Percentiles rank a stretch among this genome's conserved stretches.
phyloP scores from a whole-genome alignment of 257 asterid genomes.

The Lavandula angustifolia region DNA sequence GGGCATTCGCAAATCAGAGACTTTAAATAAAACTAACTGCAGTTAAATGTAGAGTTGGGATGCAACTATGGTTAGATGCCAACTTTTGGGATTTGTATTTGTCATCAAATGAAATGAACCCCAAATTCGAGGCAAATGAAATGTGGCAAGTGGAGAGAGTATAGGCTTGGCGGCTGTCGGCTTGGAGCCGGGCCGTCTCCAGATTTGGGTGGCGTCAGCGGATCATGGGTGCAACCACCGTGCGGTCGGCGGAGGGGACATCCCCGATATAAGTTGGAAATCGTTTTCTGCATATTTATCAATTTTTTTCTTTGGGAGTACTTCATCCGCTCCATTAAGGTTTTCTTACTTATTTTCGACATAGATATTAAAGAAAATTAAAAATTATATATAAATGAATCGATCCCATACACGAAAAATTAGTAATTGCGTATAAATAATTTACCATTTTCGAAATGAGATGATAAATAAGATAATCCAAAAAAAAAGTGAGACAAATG shows the following conservation, averaged over 20 bases:
- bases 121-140: constrained; percentile 53
- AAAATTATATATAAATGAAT: too few species aligned
- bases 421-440: too few species aligned
- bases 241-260: constrained; percentile 27
- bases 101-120: constrained; percentile 56
- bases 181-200: constrained; percentile 28
- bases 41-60: constrained; percentile 43
- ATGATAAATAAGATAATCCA: too few species aligned
- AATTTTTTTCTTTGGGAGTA: neutral
- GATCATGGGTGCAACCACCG: constrained; percentile 36
- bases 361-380: too few species aligned
- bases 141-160: constrained; percentile 31
- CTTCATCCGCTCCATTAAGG: neutral
- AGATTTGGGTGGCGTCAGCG: constrained; percentile 46
- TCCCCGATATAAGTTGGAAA: too few species aligned
- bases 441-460: too few species aligned
- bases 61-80: neutral
- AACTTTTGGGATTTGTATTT: neutral
- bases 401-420: too few species aligned
- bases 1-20: constrained; percentile 48
- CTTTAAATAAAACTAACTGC: constrained; percentile 77
- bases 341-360: too few species aligned
- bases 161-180: constrained; percentile 12
- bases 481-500: too few species aligned
- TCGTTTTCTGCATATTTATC: neutral